Base-by-base conservation (phyloP, 148 eudicot genomes). In the Spergularia bocconei region DNA sequence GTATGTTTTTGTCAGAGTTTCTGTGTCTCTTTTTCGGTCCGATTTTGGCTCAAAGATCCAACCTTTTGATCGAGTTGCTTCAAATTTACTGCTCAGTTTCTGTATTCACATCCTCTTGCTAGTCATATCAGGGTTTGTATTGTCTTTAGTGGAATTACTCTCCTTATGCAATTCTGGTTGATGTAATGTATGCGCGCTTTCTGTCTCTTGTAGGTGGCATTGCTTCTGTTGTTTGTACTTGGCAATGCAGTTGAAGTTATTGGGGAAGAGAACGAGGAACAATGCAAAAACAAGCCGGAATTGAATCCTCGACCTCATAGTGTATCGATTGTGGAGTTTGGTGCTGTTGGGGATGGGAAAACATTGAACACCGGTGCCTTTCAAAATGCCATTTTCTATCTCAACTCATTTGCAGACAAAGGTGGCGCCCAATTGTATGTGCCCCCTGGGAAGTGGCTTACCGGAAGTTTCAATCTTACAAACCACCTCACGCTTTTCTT, bases 401-500 rank as follows among this genome's bases (percentile, higher is more conserved):
- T 88, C 53, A 84, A 84, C 55, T 85, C 91, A 2, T 88, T 88
- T 77, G 86, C 88, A 0, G 91, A 88, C 64, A 88, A 88, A 78
- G 91, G 91, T 12, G 91, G 91, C 6, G 91, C 91, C 5, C 91
- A 86, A 63, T 55, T 88, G 48, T 88, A 88, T 62, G 87, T 88
- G 64, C 91, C 91, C 4, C 71, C 83, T 4, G 91, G 91, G 16
- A 74, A 68, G 69, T 88, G 91, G 91, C 87, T 86, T 21, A 88
- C 87, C 0, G 88, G 88, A 48, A 85, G 88, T 79, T 76, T 88
- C 76, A 86, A 84, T 75, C 91, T 88, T 47, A 88, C 88, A 10
- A 88, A 87, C 78, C 91, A 88, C 72, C 88, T 88, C 68, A 88
- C 91, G 8, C 84, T 88, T 70, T 88, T 88, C 84, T 75, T 88